Conservation (phyloP, 2,329 filamentous ascomycete genomes). For the Calonectria pseudoturangicola region DNA sequence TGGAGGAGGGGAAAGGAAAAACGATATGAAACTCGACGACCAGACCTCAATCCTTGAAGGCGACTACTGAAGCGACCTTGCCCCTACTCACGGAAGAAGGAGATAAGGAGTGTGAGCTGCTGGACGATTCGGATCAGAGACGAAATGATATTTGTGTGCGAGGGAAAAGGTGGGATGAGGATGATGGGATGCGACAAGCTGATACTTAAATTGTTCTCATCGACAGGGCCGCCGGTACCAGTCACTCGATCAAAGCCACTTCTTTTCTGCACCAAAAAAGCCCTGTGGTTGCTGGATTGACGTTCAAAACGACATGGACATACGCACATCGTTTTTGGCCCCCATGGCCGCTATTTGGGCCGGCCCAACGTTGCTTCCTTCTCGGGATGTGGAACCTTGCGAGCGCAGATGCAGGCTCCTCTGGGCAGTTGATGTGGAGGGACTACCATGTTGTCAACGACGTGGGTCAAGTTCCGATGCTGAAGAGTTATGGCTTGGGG, state of each 20-base stretch:
- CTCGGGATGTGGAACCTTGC: slow-evolving; percentile 9
- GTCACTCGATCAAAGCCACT: slow-evolving; percentile 18
- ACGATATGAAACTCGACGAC: neutral
- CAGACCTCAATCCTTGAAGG: neutral
- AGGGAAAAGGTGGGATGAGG: slow-evolving; percentile 12
- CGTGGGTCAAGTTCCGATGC: neutral
- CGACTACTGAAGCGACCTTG: neutral
- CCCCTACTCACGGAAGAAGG: slow-evolving; percentile 3
- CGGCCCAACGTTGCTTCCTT: slow-evolving; percentile 16
- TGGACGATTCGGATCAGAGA: slow-evolving; percentile 1
- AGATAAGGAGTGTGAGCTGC: slow-evolving; percentile 1
- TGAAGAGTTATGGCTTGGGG: slow-evolving; percentile 1
- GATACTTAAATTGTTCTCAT: slow-evolving; percentile 13
- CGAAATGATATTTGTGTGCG: neutral
- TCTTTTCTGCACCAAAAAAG: slow-evolving; percentile 19
- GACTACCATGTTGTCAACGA: slow-evolving; percentile 11
- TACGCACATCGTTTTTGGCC: slow-evolving; percentile 26
- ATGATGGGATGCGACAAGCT: slow-evolving; percentile 8
- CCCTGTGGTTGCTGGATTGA: slow-evolving; percentile 19
- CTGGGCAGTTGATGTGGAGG: neutral
- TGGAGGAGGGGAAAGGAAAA: slow-evolving; percentile 6
- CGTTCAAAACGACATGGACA: slow-evolving; percentile 17
- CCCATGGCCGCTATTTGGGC: slow-evolving; percentile 22
- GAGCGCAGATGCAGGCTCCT: slow-evolving; percentile 16
- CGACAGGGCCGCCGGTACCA: neutral